phyloP scores from a whole-genome alignment of 768 basidiomycete species.

The Suillus bovinus region DNA sequence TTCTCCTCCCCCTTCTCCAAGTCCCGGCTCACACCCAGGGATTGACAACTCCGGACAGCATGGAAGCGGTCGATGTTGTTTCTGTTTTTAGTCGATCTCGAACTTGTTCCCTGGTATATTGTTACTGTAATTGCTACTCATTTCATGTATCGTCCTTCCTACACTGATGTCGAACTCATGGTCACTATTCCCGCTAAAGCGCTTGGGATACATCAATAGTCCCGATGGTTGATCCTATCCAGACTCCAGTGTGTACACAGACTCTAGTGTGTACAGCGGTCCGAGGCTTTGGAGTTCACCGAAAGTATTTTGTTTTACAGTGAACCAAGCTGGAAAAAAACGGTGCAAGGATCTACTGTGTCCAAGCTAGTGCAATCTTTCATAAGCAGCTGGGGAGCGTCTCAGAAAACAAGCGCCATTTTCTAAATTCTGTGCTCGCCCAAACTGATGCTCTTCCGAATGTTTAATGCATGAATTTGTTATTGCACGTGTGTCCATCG shows the following conservation, averaged over 20 bases:
- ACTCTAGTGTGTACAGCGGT: too few species aligned
- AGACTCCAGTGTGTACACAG: background rate
- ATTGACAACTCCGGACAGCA: background rate
- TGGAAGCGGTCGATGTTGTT: background rate
- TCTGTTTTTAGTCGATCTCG: slow-evolving; percentile 8
- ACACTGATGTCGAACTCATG: background rate
- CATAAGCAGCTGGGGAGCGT: background rate
- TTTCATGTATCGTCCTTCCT: background rate
- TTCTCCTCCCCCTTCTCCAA: background rate
- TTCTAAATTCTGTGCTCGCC: background rate
- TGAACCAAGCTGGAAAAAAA: background rate
- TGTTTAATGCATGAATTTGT: background rate
- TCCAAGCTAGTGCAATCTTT: background rate
- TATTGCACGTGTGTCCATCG: background rate
- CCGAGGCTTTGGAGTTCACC: background rate
- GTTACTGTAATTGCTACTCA: background rate
- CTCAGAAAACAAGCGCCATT: background rate
- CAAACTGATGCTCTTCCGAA: background rate
- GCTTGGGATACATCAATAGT: background rate
- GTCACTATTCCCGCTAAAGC: background rate
- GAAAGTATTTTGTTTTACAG: too few species aligned
- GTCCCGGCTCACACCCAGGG: background rate
- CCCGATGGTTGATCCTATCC: background rate
- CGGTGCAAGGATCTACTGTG: background rate
- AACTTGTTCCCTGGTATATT: background rate